Conservation (phyloP, 2,329 filamentous ascomycete species). For the Xylariaceae sp. region DNA sequence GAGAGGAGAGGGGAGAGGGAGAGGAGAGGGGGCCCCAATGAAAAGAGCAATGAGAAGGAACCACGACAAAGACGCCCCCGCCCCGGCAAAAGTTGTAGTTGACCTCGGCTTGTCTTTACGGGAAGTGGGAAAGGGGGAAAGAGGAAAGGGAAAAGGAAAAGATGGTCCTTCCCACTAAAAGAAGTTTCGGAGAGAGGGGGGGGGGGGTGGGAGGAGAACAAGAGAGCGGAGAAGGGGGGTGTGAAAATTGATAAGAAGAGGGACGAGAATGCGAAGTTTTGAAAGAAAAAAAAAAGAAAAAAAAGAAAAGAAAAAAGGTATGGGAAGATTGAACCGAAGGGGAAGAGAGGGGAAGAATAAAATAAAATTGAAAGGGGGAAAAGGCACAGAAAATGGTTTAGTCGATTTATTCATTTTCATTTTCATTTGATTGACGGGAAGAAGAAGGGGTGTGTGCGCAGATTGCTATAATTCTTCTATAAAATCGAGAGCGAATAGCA, state of each 20-base stretch:
- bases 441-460: conserved; percentile 10
- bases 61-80: no score
- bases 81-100: no score
- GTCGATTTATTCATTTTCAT: background rate
- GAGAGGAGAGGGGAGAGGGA: background rate
- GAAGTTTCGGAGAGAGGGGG: background rate
- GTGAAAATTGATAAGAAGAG: background rate
- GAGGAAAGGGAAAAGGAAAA: background rate
- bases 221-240: background rate
- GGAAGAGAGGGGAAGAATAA: background rate
- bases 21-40: no score
- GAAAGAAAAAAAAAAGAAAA: conserved; percentile 3
- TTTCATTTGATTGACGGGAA: no score
- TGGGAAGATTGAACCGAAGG: background rate
- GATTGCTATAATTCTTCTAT: conserved; percentile 1
- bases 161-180: no score
- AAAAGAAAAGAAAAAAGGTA: background rate
- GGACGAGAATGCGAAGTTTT: background rate
- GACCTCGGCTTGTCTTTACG: background rate
- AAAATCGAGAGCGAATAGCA: no score
- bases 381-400: background rate
- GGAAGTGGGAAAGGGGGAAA: background rate
- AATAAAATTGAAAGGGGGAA: background rate
- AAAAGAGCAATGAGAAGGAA: no score
- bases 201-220: background rate